Percentiles rank a stretch among this genome's conserved stretches.
These are phyloP conservation scores for Rubus idaeus DNA, from an alignment of 306 rosid species.

Conservation along the genomic window DNA sequence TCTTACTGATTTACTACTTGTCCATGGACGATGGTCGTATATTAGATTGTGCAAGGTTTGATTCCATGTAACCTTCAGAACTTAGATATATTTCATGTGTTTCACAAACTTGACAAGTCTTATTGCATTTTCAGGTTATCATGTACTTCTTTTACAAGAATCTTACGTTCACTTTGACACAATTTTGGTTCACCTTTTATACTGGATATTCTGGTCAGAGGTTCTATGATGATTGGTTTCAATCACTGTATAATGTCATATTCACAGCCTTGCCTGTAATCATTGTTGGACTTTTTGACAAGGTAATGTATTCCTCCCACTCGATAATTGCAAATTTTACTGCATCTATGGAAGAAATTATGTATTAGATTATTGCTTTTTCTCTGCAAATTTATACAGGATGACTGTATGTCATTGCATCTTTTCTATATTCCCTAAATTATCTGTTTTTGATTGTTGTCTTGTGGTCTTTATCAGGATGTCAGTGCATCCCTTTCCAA, in stretches of 20 bases:
- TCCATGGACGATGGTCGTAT: constrained; percentile 99
- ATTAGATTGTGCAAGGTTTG: constrained; percentile 93
- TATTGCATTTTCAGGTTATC: constrained; percentile 65
- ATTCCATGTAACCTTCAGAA: constrained; percentile 16
- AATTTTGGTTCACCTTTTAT: constrained; percentile 97
- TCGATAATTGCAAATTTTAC: constrained; percentile 9
- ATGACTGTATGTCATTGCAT: neutral
- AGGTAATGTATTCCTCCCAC: constrained; percentile 51
- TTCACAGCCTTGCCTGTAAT: constrained; percentile 94
- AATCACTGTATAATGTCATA: constrained; percentile 86
- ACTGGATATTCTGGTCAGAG: constrained; percentile 99
- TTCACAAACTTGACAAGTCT: constrained; percentile 20
- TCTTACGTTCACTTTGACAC: constrained; percentile 94
- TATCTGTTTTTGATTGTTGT: neutral
- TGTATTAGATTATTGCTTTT: neutral
- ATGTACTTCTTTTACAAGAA: constrained; percentile 94
- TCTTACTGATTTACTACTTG: constrained; percentile 91
- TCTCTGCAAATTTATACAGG: neutral
- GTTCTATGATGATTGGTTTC: constrained; percentile 97
- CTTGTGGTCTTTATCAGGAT: constrained; percentile 52
- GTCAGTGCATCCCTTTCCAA: constrained; percentile 87
- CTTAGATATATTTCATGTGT: constrained; percentile 11
- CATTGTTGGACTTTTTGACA: constrained; percentile 87
- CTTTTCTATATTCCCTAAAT: neutral
- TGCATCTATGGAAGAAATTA: neutral